These are phyloP conservation scores for Suillus weaverae DNA, from an alignment of 768 basidiomycete genomes.

Conservation along the genomic window DNA sequence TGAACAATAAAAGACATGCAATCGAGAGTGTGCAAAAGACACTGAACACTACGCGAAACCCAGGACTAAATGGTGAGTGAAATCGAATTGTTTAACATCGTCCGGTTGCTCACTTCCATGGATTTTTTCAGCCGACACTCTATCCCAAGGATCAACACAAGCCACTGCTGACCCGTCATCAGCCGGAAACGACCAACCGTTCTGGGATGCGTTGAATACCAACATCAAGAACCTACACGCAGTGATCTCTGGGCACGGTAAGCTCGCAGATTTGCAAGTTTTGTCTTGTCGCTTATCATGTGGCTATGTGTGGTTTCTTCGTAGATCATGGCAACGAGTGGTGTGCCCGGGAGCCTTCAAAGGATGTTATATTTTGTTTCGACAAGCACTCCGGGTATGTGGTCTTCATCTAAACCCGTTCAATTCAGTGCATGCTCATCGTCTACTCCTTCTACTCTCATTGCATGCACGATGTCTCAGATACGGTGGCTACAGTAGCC, in stretches of 20 bases:
- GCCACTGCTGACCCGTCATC: conserved; percentile 40
- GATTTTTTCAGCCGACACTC: conserved; percentile 45
- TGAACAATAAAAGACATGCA: conserved; percentile 12
- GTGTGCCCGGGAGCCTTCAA: conserved; percentile 67
- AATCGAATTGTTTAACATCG: background rate
- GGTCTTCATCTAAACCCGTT: background rate
- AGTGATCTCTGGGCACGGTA: conserved; percentile 72
- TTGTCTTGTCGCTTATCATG: conserved; percentile 9
- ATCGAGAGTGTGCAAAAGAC: conserved; percentile 36
- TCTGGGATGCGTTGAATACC: conserved; percentile 60
- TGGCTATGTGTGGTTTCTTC: background rate
- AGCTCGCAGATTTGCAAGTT: background rate
- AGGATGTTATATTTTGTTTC: conserved; percentile 71
- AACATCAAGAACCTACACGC: conserved; percentile 67
- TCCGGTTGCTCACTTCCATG: background rate
- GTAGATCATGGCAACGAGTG: conserved; percentile 79
- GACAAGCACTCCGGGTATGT: conserved; percentile 70
- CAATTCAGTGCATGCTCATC: background rate
- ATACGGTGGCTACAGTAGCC: conserved; percentile 59
- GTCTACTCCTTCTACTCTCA: conserved; percentile 1
- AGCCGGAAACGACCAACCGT: conserved; percentile 52
- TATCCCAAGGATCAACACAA: conserved; percentile 63
- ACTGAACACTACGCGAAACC: conserved; percentile 41
- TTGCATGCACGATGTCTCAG: conserved; percentile 30
- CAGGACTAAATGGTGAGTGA: conserved; percentile 41